Conservation (phyloP, 257 asterid species). For the Penstemon newberryi region DNA sequence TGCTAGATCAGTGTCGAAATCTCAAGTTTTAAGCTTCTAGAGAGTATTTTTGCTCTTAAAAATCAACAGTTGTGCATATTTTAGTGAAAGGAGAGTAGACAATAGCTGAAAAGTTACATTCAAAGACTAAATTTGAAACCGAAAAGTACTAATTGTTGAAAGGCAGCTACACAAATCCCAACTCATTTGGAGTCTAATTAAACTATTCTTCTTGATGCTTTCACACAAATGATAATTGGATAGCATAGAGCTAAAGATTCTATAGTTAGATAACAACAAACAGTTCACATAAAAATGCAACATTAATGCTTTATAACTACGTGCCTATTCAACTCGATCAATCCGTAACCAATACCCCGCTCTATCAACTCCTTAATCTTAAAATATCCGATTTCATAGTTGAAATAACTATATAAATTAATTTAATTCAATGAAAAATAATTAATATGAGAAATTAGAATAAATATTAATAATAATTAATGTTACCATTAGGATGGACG, state of each 20-base stretch:
- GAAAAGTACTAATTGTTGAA: background rate
- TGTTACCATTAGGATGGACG: slow-evolving; percentile 55
- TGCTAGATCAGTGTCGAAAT: slow-evolving; percentile 11
- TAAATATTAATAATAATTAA: background rate
- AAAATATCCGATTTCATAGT: background rate
- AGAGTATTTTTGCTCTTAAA: slow-evolving; percentile 1
- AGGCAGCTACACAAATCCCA: slow-evolving; percentile 8
- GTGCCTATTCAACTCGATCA: slow-evolving; percentile 8
- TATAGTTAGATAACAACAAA: slow-evolving; percentile 14
- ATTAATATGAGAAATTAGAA: background rate
- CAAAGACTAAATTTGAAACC: too few relatives aligned
- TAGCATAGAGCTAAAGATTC: slow-evolving; percentile 3
- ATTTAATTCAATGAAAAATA: background rate
- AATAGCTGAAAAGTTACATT: background rate
- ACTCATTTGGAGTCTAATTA: slow-evolving; percentile 7
- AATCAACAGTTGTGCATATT: slow-evolving; percentile 1
- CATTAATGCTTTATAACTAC: slow-evolving; percentile 6
- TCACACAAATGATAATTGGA: background rate
- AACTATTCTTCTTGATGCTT: background rate
- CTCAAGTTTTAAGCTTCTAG: background rate
- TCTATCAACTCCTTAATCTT: background rate
- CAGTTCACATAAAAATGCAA: slow-evolving; percentile 10
- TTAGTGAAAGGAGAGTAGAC: slow-evolving; percentile 1
- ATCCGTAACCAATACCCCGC: background rate
- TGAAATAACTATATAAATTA: background rate